These are phyloP conservation scores for Thielaviopsis ethacetica DNA, from an alignment of 2,329 filamentous ascomycete genomes.

Conservation along the genomic window DNA sequence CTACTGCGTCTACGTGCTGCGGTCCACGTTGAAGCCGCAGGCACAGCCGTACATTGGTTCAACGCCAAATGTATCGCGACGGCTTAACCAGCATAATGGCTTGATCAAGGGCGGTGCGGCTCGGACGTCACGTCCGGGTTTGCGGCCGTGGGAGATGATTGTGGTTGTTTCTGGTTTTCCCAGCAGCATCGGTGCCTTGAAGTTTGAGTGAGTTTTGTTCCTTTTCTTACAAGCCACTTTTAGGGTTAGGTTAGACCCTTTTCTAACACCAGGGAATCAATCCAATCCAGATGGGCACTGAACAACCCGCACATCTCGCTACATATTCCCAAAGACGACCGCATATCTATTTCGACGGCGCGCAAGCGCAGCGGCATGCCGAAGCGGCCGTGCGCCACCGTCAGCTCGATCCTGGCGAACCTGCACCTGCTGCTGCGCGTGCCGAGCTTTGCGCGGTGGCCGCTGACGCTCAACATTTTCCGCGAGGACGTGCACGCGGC, in stretches of 20 bases:
- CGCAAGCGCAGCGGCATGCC: conserved; percentile 37
- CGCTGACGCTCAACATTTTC: conserved; percentile 68
- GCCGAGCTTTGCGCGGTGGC: conserved; percentile 69
- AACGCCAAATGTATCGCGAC: conserved; percentile 72
- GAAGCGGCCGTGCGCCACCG: conserved; percentile 38
- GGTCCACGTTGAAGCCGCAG: conserved; percentile 58
- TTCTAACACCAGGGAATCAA: neutral
- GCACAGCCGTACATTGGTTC: conserved; percentile 65
- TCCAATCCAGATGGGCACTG: conserved; percentile 89
- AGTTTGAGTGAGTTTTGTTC: conserved; percentile 63
- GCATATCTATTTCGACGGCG: conserved; percentile 36
- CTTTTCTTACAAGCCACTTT: neutral
- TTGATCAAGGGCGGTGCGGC: conserved; percentile 63
- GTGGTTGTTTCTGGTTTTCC: conserved; percentile 78
- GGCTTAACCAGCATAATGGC: conserved; percentile 87
- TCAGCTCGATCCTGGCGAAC: conserved; percentile 60
- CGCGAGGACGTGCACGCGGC: conserved; percentile 46
- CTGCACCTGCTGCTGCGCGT: conserved; percentile 66
- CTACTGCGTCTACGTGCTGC: conserved; percentile 84
- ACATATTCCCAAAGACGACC: conserved; percentile 52
- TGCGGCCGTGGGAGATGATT: conserved; percentile 86
- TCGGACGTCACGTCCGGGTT: conserved; percentile 47
- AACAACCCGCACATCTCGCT: conserved; percentile 68
- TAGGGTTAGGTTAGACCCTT: neutral
- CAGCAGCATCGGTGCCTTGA: conserved; percentile 69